Conservation (phyloP, 192 early-diverging fungal species). For the Allomyces macrogynus region DNA sequence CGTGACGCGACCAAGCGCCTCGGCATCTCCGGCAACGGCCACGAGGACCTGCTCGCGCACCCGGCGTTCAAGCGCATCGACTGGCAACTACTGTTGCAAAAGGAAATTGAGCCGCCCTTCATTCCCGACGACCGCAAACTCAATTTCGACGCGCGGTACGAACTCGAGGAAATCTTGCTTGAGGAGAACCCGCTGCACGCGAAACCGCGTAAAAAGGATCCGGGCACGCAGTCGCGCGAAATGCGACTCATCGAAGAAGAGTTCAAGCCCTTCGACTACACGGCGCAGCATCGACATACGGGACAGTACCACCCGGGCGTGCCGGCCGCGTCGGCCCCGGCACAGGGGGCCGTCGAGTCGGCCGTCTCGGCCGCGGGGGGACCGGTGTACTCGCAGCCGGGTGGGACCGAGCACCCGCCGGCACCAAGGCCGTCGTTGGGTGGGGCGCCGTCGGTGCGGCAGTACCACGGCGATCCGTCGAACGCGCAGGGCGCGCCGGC, state of each 20-base stretch:
- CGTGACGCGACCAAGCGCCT: constrained; percentile 56
- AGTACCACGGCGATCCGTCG: no score
- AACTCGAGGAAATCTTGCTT: constrained; percentile 87
- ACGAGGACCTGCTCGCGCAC: constrained; percentile 44
- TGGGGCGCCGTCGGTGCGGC: no score
- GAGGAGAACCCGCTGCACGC: constrained; percentile 85
- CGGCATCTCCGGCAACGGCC: constrained; percentile 54
- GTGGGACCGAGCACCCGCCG: no score
- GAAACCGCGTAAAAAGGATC: constrained; percentile 34
- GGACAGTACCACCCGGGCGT: no score
- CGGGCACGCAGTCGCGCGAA: constrained; percentile 24
- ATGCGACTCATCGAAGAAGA: constrained; percentile 63
- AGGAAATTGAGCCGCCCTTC: constrained; percentile 56
- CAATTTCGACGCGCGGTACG: constrained; percentile 92
- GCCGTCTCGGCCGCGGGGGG: no score
- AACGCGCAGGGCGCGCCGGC: no score
- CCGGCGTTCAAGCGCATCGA: constrained; percentile 59
- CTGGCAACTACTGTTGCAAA: constrained; percentile 54
- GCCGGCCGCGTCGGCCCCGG: no score
- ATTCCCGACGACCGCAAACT: constrained; percentile 57
- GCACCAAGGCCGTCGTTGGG: no score
- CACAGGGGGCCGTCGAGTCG: no score
- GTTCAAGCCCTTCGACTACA: constrained; percentile 48
- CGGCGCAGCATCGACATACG: no score
- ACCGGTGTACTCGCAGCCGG: no score